phyloP scores from a whole-genome alignment of 2,329 filamentous ascomycete genomes.

The Cryphonectria radicalis region DNA sequence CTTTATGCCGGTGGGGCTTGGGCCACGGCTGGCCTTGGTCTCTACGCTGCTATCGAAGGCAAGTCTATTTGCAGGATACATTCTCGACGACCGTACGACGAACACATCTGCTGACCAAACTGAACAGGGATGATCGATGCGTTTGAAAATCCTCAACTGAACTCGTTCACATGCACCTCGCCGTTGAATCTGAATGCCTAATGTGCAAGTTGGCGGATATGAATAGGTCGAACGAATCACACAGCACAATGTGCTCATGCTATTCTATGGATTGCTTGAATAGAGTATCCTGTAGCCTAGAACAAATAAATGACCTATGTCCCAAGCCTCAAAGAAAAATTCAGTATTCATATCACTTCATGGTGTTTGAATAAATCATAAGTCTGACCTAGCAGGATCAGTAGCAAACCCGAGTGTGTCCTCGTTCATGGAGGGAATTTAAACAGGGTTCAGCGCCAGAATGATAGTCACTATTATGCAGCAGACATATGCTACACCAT shows the following conservation, averaged over 20 bases:
- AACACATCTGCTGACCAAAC: not conserved
- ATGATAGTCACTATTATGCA: no score
- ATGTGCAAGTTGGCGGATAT: not conserved
- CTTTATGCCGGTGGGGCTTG: conserved; percentile 14
- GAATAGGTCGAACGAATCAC: not conserved
- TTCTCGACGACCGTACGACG: not conserved
- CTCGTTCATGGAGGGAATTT: no score
- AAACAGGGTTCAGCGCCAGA: no score
- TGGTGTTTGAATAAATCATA: not conserved
- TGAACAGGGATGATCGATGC: conserved; percentile 20
- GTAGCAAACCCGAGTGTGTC: no score
- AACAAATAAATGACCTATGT: not conserved
- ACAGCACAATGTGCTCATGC: no score
- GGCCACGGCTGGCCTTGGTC: conserved; percentile 18
- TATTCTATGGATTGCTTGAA: no score
- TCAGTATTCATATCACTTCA: not conserved
- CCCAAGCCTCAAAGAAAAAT: not conserved
- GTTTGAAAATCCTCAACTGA: conserved; percentile 21
- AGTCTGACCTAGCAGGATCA: not conserved
- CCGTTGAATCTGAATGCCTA: conserved; percentile 20
- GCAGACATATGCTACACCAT: no score
- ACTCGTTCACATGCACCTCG: conserved; percentile 22
- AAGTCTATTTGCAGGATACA: not conserved
- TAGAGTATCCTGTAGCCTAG: not conserved
- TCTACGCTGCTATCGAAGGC: conserved; percentile 22